Base-by-base conservation (phyloP, 108 stramenopile species). In the Nitzschia palea region DNA sequence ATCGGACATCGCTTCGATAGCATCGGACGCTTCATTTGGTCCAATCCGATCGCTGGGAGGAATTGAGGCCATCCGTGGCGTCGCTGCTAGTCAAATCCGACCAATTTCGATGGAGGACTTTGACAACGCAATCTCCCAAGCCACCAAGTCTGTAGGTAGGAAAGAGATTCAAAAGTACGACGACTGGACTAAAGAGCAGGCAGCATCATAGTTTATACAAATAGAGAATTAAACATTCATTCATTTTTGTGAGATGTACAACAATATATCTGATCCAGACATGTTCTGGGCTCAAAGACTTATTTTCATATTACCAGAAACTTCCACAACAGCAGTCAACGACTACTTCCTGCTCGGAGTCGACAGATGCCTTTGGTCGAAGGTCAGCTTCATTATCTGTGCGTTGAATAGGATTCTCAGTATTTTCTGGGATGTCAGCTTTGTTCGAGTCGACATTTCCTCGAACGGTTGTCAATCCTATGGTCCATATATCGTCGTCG, bases 1-100 rank as follows among this genome's bases (percentile, higher is more conserved):
- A 17, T 85, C 86, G 12, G 86, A 88, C 42, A 84, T 91, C 59
- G 40, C 70, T 17, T 47, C 78, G 20, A 80, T 91, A 37, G 85
- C 83, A 0, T 67, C 80, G 0, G 85, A 86, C 36, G 83, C 90
- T 0, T 68, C 84, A 3, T 89, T 86, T 67, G 84, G 84, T 40
- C 87, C 83, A 0, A 55, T 84, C 6, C 80, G 86, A 44, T 72
- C 74, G 0, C 25, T 88, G 43, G 77, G 67, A 26, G 61, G 72
- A 2, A 68, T 88, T 12, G 61, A 82, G 3, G 83, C 72, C 33
- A 80, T 86, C 43, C 67, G 74, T 62, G 56, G 67, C 10, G 80
- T 47, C 18, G 56, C 34, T 3, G 71, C 58, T 9, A 55, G 75
- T 26, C 66, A 83, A 15, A 57, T 87, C 23, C 74, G 86, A 17